Evolutionary conservation across 2,329 filamentous ascomycete genomes (phyloP).

Genomic region (Fusarium pininemorale): DNA sequence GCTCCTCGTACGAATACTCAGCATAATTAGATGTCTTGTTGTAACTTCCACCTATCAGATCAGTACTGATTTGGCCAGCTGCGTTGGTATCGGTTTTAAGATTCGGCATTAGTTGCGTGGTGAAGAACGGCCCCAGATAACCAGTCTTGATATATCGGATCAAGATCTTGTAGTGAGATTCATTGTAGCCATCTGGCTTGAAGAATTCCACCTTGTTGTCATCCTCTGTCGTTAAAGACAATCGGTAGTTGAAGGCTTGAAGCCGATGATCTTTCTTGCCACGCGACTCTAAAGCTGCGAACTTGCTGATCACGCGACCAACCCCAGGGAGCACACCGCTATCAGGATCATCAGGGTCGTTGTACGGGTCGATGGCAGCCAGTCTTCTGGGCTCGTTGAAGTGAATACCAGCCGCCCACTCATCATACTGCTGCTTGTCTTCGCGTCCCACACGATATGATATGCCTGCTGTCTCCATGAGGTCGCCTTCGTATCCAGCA

Average conservation of each 20-base stretch:
- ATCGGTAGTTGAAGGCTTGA: constrained; percentile 29
- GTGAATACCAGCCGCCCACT: constrained; percentile 21
- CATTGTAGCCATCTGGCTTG: constrained; percentile 25
- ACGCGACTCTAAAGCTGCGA: background rate
- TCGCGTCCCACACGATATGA: constrained; percentile 28
- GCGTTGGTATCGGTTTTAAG: constrained; percentile 28
- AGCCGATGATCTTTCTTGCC: constrained; percentile 27
- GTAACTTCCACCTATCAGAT: constrained; percentile 24
- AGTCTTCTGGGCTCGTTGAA: constrained; percentile 1
- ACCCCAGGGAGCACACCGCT: constrained; percentile 22
- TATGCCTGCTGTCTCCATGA: constrained; percentile 32
- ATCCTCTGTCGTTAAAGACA: constrained; percentile 1
- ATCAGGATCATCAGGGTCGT: background rate
- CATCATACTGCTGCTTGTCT: constrained; percentile 14
- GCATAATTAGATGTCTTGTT: constrained; percentile 22
- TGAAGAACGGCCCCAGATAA: constrained; percentile 16
- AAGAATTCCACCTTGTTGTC: constrained; percentile 20
- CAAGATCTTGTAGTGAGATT: constrained; percentile 16
- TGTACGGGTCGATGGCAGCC: constrained; percentile 11
- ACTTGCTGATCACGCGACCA: background rate
- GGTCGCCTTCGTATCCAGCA: constrained; percentile 31
- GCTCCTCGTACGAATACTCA: constrained; percentile 19
- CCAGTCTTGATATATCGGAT: constrained; percentile 25
- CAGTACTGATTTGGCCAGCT: constrained; percentile 24
- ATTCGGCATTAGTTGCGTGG: constrained; percentile 25